phyloP scores from a whole-genome alignment of 768 basidiomycete genomes.

The Hericium rajendrae region DNA sequence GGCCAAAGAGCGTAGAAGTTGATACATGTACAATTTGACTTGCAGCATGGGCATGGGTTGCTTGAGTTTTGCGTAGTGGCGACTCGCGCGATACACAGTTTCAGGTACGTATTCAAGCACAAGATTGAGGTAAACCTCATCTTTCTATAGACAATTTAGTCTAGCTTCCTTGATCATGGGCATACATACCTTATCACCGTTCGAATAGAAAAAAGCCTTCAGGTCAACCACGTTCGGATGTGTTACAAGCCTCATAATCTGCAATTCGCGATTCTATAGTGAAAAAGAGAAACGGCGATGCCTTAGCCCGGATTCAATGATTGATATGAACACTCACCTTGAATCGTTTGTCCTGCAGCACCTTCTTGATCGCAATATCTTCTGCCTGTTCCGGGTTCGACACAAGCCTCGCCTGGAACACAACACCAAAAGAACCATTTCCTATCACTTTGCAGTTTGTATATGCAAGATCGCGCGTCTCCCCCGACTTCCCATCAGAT shows the following conservation, averaged over 20 bases:
- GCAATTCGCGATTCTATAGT: constrained; percentile 90
- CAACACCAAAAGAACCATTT: constrained; percentile 98
- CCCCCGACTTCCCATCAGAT: constrained; percentile 88
- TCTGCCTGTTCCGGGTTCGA: constrained; percentile 52
- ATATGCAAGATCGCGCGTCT: constrained; percentile 82
- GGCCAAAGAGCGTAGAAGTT: constrained; percentile 93
- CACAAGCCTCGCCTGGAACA: constrained; percentile 89
- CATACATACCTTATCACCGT: constrained; percentile 87
- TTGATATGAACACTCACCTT: constrained; percentile 56
- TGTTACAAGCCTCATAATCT: constrained; percentile 95
- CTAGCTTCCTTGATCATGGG: not conserved
- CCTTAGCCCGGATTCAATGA: not conserved
- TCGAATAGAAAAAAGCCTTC: constrained; percentile 97
- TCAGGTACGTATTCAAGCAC: constrained; percentile 99
- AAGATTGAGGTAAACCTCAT: constrained; percentile 99
- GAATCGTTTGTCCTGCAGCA: constrained; percentile 99
- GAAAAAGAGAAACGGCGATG: not conserved
- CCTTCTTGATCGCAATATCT: constrained; percentile 99
- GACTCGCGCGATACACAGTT: constrained; percentile 97
- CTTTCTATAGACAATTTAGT: constrained; percentile 61
- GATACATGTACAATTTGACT: constrained; percentile 99
- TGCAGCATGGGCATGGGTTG: constrained; percentile 99
- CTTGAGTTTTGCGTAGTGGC: constrained; percentile 99
- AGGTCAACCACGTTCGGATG: constrained; percentile 99
- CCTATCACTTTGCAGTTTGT: constrained; percentile 98